Evolutionary conservation across 176 grass and related monocot species (phyloP), one percentile per base, ranked within the genome.

Genomic region (Juncus inflexus): DNA sequence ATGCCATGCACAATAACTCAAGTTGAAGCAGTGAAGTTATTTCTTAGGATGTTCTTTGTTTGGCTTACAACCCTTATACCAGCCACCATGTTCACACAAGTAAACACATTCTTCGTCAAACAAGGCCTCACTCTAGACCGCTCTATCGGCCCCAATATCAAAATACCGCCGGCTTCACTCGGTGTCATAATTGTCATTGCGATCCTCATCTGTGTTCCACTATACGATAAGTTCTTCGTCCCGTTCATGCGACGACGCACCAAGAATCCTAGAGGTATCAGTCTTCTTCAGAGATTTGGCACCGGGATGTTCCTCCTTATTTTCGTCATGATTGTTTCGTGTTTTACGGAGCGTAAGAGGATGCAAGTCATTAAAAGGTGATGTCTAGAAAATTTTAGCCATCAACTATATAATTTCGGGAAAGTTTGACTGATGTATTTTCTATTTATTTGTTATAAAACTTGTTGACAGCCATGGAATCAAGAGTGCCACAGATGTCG

Each of bases 51-150:
- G 85, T 50, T 62, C 40, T 14, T 76, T 42, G 58, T 88, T 3
- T 88, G 85, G 85, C 19, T 88, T 37, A 10, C 58, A 59, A 83
- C 79, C 13, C 77, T 88, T 11, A 52, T 83, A 62, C 79, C 79
- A 3, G 70, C 79, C 85, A 88, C 79, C 40, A 67, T 83, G 42
- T 79, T 62, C 69, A 79, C 85, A 3, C 84, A 87, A 42, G 75
- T 76, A 14, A 87, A 83, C 76, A 88, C 85, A 2, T 80, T 88
- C 28, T 88, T 88, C 76, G 79, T 88, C 37, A 88, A 88, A 72
- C 85, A 88, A 64, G 85, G 85, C 45, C 79, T 67, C 41, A 83
- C 76, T 40, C 59, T 88, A 16, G 75, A 87, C 70, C 76, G 84
- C 0, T 3, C 60, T n/a, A 3, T 80, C 14, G 50, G 12, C 60